Percentiles rank a stretch among this genome's conserved stretches.
Conservation (phyloP, 768 basidiomycete species). For the Kwoniella sp. region DNA sequence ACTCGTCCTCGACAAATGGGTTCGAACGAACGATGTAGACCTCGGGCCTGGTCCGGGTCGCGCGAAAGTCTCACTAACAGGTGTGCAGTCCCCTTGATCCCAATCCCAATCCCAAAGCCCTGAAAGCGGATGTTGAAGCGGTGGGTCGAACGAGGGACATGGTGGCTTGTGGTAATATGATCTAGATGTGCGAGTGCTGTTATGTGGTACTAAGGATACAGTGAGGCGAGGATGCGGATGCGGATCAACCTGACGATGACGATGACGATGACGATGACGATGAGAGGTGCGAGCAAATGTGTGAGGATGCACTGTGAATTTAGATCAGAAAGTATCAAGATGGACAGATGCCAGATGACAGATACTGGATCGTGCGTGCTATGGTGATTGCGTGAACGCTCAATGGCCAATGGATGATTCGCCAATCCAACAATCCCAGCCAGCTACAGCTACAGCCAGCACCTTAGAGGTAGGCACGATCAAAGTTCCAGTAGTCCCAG, state of each 20-base stretch:
- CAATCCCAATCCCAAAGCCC: conserved; percentile 25
- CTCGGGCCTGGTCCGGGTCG: too few species aligned
- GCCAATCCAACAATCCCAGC: not conserved
- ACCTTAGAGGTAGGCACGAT: not conserved
- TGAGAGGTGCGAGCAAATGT: not conserved
- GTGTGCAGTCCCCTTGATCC: conserved; percentile 34
- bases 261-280: not conserved
- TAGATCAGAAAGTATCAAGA: conserved; percentile 1
- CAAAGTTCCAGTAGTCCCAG: not conserved
- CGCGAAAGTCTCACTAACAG: conserved; percentile 15
- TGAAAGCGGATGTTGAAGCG: conserved; percentile 23
- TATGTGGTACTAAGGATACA: conserved; percentile 7
- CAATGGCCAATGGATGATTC: not conserved
- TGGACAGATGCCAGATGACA: conserved; percentile 10
- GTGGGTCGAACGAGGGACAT: conserved; percentile 25
- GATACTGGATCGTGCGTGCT: not conserved
- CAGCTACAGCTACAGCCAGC: not conserved
- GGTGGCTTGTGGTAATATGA: not conserved
- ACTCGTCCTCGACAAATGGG: too few species aligned
- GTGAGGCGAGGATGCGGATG: conserved; percentile 1
- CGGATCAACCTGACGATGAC: not conserved
- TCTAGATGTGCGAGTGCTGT: not conserved
- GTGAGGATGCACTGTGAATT: not conserved
- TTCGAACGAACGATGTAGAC: too few species aligned
- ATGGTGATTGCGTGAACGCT: not conserved